These are phyloP conservation scores for Ramularia endophylla DNA, from an alignment of 2,329 filamentous ascomycete genomes.

Conservation along the genomic window DNA sequence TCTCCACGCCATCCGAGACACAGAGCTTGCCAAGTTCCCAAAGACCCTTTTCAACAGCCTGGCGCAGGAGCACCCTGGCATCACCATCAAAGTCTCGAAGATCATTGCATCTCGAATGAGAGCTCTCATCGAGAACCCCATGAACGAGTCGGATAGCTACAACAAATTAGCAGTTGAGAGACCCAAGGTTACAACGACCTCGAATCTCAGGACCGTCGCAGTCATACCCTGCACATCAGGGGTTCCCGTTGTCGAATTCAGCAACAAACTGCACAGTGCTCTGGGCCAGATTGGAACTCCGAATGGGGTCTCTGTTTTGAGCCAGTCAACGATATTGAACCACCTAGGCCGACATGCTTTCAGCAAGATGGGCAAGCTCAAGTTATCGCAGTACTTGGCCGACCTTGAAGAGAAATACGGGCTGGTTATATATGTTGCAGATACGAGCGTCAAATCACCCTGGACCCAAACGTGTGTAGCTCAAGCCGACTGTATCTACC, in stretches of 20 bases:
- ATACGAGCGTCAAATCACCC: slow-evolving; percentile 93
- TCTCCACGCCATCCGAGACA: slow-evolving; percentile 91
- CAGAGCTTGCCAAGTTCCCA: slow-evolving; percentile 92
- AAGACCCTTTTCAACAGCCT: slow-evolving; percentile 96
- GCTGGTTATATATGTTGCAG: slow-evolving; percentile 89
- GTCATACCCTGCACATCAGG: slow-evolving; percentile 86
- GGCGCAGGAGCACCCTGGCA: slow-evolving; percentile 92
- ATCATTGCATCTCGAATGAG: slow-evolving; percentile 96
- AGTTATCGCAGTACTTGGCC: slow-evolving; percentile 89
- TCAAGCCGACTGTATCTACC: slow-evolving; percentile 90
- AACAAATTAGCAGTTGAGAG: slow-evolving; percentile 44
- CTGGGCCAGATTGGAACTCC: slow-evolving; percentile 82
- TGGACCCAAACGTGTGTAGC: slow-evolving; percentile 99
- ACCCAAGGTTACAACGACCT: slow-evolving; percentile 69
- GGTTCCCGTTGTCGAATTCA: slow-evolving; percentile 92
- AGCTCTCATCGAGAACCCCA: slow-evolving; percentile 74
- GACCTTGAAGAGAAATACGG: slow-evolving; percentile 97
- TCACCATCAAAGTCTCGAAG: slow-evolving; percentile 98
- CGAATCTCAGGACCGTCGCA: slow-evolving; percentile 89
- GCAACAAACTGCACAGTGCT: slow-evolving; percentile 79
- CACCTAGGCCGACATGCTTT: slow-evolving; percentile 95
- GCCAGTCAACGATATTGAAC: slow-evolving; percentile 88
- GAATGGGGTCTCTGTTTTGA: slow-evolving; percentile 85
- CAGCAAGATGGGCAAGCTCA: slow-evolving; percentile 94
- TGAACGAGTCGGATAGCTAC: slow-evolving; percentile 45